phyloP scores from a whole-genome alignment of 2,329 filamentous ascomycete genomes.

The Ilyonectria destructans region DNA sequence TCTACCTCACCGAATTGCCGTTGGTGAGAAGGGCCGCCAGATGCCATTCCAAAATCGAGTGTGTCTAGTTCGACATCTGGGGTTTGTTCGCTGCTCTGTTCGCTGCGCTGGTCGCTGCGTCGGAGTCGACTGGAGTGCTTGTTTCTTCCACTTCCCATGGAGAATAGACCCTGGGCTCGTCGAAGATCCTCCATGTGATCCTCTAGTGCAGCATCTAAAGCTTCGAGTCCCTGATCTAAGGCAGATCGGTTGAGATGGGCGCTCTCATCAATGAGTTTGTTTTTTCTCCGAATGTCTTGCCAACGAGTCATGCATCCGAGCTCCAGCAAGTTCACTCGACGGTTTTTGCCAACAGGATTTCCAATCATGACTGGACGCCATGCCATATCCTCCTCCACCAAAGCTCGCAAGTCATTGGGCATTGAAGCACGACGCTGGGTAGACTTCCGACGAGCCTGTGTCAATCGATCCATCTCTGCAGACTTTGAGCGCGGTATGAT shows the following conservation, averaged over 20 bases:
- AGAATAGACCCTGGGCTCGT: slow-evolving; percentile 52
- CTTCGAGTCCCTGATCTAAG: slow-evolving; percentile 55
- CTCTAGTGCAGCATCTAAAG: slow-evolving; percentile 57
- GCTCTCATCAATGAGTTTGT: slow-evolving; percentile 68
- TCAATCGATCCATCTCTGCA: slow-evolving; percentile 69
- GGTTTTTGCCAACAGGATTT: slow-evolving; percentile 78
- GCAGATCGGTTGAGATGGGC: slow-evolving; percentile 57
- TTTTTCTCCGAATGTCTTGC: slow-evolving; percentile 79
- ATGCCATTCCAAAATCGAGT: slow-evolving; percentile 39
- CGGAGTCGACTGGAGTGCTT: slow-evolving; percentile 43
- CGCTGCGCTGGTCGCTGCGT: slow-evolving; percentile 51
- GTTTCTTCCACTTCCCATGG: slow-evolving; percentile 46
- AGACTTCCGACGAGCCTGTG: slow-evolving; percentile 66
- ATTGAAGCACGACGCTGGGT: slow-evolving; percentile 62
- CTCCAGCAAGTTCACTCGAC: slow-evolving; percentile 81
- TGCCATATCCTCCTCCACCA: slow-evolving; percentile 68
- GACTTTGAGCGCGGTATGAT: slow-evolving; percentile 77
- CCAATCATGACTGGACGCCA: slow-evolving; percentile 82
- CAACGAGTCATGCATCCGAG: slow-evolving; percentile 78
- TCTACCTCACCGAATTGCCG: slow-evolving; percentile 51
- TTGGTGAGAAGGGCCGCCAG: slow-evolving; percentile 32
- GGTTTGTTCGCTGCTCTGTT: slow-evolving; percentile 46
- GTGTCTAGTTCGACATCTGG: slow-evolving; percentile 52
- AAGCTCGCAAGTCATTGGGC: slow-evolving; percentile 57
- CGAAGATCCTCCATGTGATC: slow-evolving; percentile 57